These are phyloP conservation scores for Penicillium daleae DNA, from an alignment of 495 filamentous ascomycete genomes.

Conservation along the genomic window DNA sequence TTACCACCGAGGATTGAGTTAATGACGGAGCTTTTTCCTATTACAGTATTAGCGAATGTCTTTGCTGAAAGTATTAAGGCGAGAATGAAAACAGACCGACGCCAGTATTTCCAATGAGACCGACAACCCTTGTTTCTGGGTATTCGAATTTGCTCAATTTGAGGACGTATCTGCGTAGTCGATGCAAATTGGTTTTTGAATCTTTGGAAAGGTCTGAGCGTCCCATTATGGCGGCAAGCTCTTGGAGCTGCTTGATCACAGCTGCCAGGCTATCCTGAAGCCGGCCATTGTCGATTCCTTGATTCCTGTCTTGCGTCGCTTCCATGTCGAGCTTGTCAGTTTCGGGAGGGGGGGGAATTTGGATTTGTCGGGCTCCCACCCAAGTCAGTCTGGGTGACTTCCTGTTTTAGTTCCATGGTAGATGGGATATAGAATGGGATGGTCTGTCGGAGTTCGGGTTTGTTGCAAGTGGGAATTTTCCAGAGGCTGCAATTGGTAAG, in stretches of 20 bases:
- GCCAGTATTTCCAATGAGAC: conserved; percentile 29
- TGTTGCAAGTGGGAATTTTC: no score
- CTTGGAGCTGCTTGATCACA: neutral
- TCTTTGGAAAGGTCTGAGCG: conserved; percentile 9
- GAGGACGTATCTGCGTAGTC: neutral
- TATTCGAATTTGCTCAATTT: conserved; percentile 22
- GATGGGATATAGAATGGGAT: neutral
- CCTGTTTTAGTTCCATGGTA: neutral
- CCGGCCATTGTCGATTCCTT: neutral
- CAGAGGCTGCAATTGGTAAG: no score
- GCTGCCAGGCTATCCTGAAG: neutral
- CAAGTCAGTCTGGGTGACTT: neutral
- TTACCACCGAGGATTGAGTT: conserved; percentile 36
- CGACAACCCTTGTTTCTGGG: conserved; percentile 32
- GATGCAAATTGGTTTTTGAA: conserved; percentile 9
- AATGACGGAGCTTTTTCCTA: conserved; percentile 41
- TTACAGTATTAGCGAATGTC: neutral
- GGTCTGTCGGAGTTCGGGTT: no score
- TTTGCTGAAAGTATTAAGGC: neutral
- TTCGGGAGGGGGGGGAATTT: neutral
- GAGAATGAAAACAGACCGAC: conserved; percentile 8
- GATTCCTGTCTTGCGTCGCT: neutral
- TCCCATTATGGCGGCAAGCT: conserved; percentile 17
- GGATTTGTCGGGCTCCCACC: neutral
- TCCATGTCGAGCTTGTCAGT: neutral